Base-by-base conservation (phyloP, 441 rosid genomes). In the Euphorbia schlechtendalii region DNA sequence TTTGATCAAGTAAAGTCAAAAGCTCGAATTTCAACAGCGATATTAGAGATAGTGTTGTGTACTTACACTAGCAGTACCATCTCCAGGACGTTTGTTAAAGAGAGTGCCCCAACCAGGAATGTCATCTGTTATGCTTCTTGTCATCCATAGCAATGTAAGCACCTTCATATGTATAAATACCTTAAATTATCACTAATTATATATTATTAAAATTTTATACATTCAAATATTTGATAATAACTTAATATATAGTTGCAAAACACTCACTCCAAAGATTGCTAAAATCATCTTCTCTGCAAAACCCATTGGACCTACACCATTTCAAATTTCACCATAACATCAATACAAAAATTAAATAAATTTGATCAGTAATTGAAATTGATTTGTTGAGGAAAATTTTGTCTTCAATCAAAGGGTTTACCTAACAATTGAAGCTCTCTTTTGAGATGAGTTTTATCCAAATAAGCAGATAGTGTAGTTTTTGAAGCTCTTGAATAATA, bases 51-150 rank as follows among this genome's bases (percentile, higher is more conserved):
- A n/a, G n/a, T n/a, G n/a, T n/a, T n/a, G n/a, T n/a, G n/a, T n/a
- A n/a, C 92, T 81, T 62, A 86, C 98, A 76, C 96, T 87, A 18
- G 64, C 98, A 5, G 96, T 92, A 73, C 98, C 96, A 70, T 89
- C 98, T 0, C 96, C 96, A 0, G 75, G 92, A 0, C 79, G 83
- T 0, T 87, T 96, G 49, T 81, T 25, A 59, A 92, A 92, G 34
- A 92, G 74, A 25, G 73, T 68, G 70, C 93, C 98, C 98, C 96
- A 92, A 0, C 98, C 98, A 0, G 96, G 93, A 62, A 78, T 78
- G 59, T 89, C 96, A 5, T 89, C 90, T 12, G 98, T 89, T 72
- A 92, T 80, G 59, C 82, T 86, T 77, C 96, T 87, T 4, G 96
- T 92, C 98, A 92, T 92, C 98, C 96, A 87, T 57, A 92, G 70